A percentile compares a stretch with the other conserved stretches of the same genome.
phyloP scores from a whole-genome alignment of 192 early-diverging fungal genomes.

The Mortierella hygrophila region DNA sequence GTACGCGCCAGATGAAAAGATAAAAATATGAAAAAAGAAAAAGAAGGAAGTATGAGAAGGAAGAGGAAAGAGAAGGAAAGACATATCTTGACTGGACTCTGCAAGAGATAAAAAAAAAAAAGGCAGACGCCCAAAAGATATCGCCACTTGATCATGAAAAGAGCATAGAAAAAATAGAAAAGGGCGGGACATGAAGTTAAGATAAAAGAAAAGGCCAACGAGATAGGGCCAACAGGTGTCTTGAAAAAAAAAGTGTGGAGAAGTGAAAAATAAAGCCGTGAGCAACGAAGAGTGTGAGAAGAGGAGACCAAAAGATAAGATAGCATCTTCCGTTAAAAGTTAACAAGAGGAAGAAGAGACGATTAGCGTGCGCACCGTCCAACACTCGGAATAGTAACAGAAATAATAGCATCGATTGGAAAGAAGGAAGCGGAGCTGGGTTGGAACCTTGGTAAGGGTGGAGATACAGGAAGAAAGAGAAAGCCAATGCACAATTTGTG shows the following conservation, averaged over 20 bases:
- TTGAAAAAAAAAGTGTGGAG: not conserved
- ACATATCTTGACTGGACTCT: not conserved
- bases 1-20: not conserved
- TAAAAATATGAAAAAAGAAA: not conserved
- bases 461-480: not conserved
- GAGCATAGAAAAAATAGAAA: not conserved
- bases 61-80: not conserved
- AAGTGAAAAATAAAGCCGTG: not conserved
- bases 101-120: not conserved
- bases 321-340: not conserved
- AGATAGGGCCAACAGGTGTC: constrained; percentile 3
- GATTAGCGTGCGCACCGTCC: constrained; percentile 3
- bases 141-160: not conserved
- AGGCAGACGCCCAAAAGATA: not conserved
- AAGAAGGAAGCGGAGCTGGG: not conserved
- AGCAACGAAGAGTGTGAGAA: not conserved
- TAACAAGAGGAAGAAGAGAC: not conserved
- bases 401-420: not conserved
- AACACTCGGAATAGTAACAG: not conserved
- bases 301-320: not conserved
- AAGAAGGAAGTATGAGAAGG: not conserved
- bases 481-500: not conserved
- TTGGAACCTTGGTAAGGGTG: not conserved
- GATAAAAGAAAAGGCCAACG: not conserved
- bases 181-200: not conserved